Conservation (phyloP, 2,329 filamentous ascomycete species). For the Arthrobotrys megalospora region DNA sequence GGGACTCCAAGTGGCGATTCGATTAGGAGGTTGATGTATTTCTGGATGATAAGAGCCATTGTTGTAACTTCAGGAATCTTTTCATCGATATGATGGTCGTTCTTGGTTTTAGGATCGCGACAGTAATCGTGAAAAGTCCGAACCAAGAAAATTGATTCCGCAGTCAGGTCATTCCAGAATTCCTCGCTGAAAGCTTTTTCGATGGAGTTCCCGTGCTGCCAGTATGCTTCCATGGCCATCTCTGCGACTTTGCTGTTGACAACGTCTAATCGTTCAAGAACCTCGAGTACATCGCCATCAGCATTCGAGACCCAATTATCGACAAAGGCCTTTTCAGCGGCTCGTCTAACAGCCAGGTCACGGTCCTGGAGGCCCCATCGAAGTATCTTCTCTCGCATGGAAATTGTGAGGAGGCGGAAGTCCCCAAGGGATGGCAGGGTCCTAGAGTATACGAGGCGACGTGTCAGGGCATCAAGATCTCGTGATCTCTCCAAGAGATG, state of each 20-base stretch:
- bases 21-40: conserved; percentile 76
- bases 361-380: conserved; percentile 94
- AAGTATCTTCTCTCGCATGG: conserved; percentile 94
- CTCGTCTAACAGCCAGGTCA: conserved; percentile 93
- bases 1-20: conserved; percentile 65
- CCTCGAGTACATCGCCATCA: conserved; percentile 85
- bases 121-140: conserved; percentile 97
- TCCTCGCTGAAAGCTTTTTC: conserved; percentile 81
- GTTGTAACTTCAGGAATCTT: conserved; percentile 96
- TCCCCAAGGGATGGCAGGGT: conserved; percentile 90
- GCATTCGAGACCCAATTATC: conserved; percentile 99
- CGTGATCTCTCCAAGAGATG: conserved; percentile 91
- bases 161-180: conserved; percentile 85
- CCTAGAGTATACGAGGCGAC: conserved; percentile 87
- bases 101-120: conserved; percentile 77
- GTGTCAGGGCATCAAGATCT: conserved; percentile 86
- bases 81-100: conserved; percentile 82
- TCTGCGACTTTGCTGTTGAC: conserved; percentile 91
- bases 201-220: conserved; percentile 88
- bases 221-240: conserved; percentile 96
- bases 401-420: conserved; percentile 91
- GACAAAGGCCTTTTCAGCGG: conserved; percentile 88
- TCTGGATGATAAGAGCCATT: conserved; percentile 87
- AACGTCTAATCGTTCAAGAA: conserved; percentile 93
- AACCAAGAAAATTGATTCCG: conserved; percentile 90